phyloP scores from a whole-genome alignment of 179 eudicot species.

The Drosera spatulata region DNA sequence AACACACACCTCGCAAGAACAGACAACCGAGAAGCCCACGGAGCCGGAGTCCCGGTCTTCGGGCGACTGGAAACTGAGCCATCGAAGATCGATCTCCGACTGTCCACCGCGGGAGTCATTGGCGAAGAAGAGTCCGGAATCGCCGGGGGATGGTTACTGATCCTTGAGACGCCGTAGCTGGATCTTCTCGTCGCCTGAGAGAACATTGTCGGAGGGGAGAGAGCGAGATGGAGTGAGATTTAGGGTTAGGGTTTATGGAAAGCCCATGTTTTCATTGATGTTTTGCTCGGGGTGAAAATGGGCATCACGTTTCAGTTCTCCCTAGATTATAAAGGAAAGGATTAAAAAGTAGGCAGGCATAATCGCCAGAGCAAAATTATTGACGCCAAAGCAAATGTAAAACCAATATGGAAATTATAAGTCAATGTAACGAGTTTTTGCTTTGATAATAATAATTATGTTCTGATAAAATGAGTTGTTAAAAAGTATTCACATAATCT shows the following conservation, averaged over 20 bases:
- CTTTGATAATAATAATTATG: too few species aligned
- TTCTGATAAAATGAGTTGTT: too few species aligned
- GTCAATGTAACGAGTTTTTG: too few species aligned
- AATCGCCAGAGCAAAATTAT: too few species aligned
- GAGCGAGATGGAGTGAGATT: not conserved
- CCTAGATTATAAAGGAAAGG: too few species aligned
- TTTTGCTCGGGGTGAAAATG: too few species aligned
- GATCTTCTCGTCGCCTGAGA: conserved; percentile 48
- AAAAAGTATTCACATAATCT: too few species aligned
- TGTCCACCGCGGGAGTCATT: conserved; percentile 34
- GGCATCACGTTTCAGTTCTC: too few species aligned
- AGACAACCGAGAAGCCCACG: conserved; percentile 87
- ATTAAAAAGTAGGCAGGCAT: too few species aligned
- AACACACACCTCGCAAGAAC: conserved; percentile 58
- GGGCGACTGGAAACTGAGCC: conserved; percentile 54
- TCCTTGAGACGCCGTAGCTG: conserved; percentile 24
- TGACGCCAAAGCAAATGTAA: too few species aligned
- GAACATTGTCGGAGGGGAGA: conserved; percentile 35
- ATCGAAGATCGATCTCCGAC: conserved; percentile 18
- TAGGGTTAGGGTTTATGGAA: not conserved
- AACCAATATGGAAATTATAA: too few species aligned
- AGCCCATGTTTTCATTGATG: too few species aligned
- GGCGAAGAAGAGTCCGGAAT: conserved; percentile 27
- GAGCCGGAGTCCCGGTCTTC: conserved; percentile 88
- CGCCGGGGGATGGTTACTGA: conserved; percentile 12